Percentiles rank a stretch among this genome's conserved stretches.
Evolutionary conservation across 2,329 filamentous ascomycete genomes (phyloP).

Genomic region (Incumbomyces lentus): DNA sequence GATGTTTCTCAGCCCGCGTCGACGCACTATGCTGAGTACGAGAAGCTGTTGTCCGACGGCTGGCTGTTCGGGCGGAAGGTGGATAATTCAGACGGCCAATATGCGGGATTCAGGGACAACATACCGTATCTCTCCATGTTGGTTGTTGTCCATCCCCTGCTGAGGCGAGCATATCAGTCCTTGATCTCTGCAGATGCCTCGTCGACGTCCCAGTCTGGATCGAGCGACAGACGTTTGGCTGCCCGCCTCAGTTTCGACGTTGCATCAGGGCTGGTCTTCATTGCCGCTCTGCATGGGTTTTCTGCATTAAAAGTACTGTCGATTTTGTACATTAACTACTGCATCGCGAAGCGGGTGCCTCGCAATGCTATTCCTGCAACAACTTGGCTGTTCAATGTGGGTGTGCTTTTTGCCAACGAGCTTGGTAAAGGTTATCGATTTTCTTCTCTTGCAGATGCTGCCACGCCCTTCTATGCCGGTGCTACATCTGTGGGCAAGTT

Average conservation of each 20-base stretch:
- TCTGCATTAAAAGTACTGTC: constrained; percentile 71
- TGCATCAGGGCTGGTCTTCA: constrained; percentile 67
- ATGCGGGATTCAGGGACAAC: constrained; percentile 73
- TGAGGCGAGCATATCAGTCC: constrained; percentile 61
- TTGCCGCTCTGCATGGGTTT: constrained; percentile 71
- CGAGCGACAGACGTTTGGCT: constrained; percentile 41
- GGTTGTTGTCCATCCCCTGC: constrained; percentile 65
- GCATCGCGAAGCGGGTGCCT: constrained; percentile 62
- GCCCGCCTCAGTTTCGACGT: constrained; percentile 75
- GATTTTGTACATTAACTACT: constrained; percentile 75
- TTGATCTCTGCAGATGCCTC: constrained; percentile 31
- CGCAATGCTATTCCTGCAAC: constrained; percentile 58
- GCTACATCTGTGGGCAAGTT: constrained; percentile 55
- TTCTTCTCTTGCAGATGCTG: constrained; percentile 47
- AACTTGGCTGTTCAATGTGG: constrained; percentile 87
- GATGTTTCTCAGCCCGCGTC: constrained; percentile 74
- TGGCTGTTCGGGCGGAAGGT: constrained; percentile 92
- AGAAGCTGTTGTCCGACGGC: constrained; percentile 60
- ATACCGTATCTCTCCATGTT: constrained; percentile 69
- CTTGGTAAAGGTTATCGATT: constrained; percentile 68
- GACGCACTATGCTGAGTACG: constrained; percentile 67
- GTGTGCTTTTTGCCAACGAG: constrained; percentile 81
- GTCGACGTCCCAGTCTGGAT: constrained; percentile 4
- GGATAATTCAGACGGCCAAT: constrained; percentile 84
- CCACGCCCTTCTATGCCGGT: constrained; percentile 35